Evolutionary conservation across 306 rosid species (phyloP).

Genomic region (Elaeagnus macrophylla): DNA sequence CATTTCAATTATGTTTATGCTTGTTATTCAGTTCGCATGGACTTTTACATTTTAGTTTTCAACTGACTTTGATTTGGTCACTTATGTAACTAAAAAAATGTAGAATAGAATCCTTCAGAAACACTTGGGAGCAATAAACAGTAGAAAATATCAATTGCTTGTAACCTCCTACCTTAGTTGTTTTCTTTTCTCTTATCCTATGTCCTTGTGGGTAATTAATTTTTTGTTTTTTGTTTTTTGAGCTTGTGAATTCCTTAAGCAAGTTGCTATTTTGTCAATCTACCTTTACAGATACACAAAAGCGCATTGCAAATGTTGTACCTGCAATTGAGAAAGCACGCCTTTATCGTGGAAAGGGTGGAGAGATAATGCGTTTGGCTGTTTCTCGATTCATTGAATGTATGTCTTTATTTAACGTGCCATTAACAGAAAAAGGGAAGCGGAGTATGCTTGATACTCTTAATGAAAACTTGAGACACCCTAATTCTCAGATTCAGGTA

Average conservation of each 20-base stretch:
- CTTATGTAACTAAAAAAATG: too few relatives aligned
- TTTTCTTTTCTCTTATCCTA: slow-evolving; percentile 4
- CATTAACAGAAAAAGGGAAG: slow-evolving; percentile 60
- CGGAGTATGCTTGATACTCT: slow-evolving; percentile 63
- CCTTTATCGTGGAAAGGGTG: slow-evolving; percentile 94
- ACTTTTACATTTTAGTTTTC: too few relatives aligned
- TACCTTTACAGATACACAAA: slow-evolving; percentile 53
- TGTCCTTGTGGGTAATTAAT: background rate
- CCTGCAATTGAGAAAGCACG: slow-evolving; percentile 90
- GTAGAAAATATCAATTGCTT: too few relatives aligned
- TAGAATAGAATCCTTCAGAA: too few relatives aligned
- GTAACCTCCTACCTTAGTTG: too few relatives aligned
- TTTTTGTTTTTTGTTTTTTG: background rate
- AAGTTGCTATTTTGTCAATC: too few relatives aligned
- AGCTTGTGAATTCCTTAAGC: background rate
- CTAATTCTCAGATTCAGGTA: slow-evolving; percentile 96
- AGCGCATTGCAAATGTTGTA: slow-evolving; percentile 61
- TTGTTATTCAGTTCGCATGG: too few relatives aligned
- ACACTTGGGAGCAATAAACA: too few relatives aligned
- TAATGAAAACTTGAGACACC: slow-evolving; percentile 91
- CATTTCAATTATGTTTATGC: too few relatives aligned
- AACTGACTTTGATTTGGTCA: too few relatives aligned
- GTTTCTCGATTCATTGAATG: slow-evolving; percentile 88
- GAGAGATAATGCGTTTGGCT: slow-evolving; percentile 93
- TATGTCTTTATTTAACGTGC: slow-evolving; percentile 45